Conservation (phyloP, 768 basidiomycete species). For the Sarcodon aspratus region DNA sequence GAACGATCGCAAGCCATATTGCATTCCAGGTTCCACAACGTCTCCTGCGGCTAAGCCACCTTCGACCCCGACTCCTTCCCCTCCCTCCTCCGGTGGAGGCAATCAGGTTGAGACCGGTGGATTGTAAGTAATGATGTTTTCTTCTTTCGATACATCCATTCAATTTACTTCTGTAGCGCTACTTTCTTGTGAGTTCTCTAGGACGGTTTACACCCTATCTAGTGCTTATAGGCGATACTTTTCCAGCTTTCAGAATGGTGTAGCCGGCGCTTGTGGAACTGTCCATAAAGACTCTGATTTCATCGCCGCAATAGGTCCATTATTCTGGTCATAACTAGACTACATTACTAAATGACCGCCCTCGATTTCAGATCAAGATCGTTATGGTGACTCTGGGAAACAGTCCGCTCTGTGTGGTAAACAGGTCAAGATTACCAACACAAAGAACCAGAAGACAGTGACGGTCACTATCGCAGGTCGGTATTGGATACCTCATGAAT, state of each 20-base stretch:
- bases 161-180: conserved; percentile 3
- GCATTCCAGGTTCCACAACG: conserved; percentile 33
- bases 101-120: conserved; percentile 23
- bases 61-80: conserved; percentile 10
- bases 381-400: conserved; percentile 36
- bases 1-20: conserved; percentile 36
- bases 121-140: background rate
- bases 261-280: conserved; percentile 71
- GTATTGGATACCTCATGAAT: conserved; percentile 45
- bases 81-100: conserved; percentile 16
- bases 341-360: background rate
- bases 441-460: conserved; percentile 42
- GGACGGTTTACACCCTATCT: conserved; percentile 3
- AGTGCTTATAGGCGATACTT: no score
- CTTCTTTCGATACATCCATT: conserved; percentile 1
- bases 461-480: conserved; percentile 62
- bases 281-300: conserved; percentile 41
- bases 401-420: conserved; percentile 54
- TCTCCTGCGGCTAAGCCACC: conserved; percentile 6
- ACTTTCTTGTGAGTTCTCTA: conserved; percentile 9
- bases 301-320: conserved; percentile 42
- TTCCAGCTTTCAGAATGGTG: conserved; percentile 31
- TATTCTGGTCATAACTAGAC: background rate
- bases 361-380: conserved; percentile 28
- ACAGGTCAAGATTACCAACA: conserved; percentile 53